Evolutionary conservation across 202 grass and related monocot species (phyloP).

Genomic region (Hordeum pubiflorum): DNA sequence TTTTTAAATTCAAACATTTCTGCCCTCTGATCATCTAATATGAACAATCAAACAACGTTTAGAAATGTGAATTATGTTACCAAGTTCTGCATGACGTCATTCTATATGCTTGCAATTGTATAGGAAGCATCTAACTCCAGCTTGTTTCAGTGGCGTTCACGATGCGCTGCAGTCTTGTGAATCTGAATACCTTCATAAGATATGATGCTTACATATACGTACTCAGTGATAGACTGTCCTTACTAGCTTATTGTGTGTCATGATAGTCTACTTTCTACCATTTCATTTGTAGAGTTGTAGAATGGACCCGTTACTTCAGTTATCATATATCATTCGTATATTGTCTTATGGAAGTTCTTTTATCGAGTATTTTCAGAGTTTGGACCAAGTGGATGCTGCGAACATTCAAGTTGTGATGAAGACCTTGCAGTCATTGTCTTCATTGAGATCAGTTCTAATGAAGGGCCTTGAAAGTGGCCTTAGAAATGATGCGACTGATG

Average conservation of each 20-base stretch:
- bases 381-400: constrained; percentile 49
- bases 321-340: not conserved
- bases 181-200: not conserved
- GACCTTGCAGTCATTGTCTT: constrained; percentile 61
- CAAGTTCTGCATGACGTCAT: not conserved
- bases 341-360: constrained; percentile 23
- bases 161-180: not conserved
- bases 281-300: constrained; percentile 4
- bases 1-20: not conserved
- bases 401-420: constrained; percentile 58
- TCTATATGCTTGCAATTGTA: constrained; percentile 2
- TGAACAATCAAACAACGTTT: not conserved
- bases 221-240: not conserved
- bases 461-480: constrained; percentile 93
- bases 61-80: constrained; percentile 7
- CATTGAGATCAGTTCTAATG: constrained; percentile 56
- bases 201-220: not conserved
- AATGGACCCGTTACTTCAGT: not conserved
- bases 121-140: not conserved
- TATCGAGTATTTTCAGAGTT: constrained; percentile 50
- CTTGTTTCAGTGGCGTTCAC: not conserved
- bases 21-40: not conserved
- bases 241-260: constrained; percentile 8
- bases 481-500: constrained; percentile 90
- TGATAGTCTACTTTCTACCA: not conserved